Conservation (phyloP, 441 rosid species). For the Adansonia rubrostipa region DNA sequence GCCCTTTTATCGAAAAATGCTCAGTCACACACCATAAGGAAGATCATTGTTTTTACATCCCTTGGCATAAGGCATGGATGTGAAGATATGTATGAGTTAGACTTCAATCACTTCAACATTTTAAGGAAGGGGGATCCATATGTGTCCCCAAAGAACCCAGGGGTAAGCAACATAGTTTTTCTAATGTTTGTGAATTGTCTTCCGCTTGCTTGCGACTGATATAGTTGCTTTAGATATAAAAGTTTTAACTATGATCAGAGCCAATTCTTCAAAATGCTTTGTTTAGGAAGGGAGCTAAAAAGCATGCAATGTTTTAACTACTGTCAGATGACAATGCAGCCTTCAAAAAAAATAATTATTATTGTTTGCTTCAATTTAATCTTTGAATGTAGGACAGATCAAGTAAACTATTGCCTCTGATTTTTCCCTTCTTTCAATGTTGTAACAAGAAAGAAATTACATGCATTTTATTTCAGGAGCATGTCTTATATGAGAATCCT, state of each 20-base stretch:
- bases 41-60: conserved; percentile 56
- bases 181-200: neutral
- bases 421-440: neutral
- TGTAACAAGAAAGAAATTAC: conserved; percentile 1
- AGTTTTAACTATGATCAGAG: neutral
- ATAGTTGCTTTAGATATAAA: neutral
- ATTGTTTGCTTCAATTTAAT: neutral
- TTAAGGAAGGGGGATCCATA: conserved; percentile 54
- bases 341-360: neutral
- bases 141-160: conserved; percentile 49
- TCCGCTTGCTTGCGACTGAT: neutral
- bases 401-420: neutral
- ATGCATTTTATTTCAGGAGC: conserved; percentile 47
- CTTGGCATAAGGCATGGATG: conserved; percentile 64
- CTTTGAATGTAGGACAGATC: neutral
- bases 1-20: conserved; percentile 45
- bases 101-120: conserved; percentile 60
- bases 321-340: neutral
- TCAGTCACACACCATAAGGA: conserved; percentile 62
- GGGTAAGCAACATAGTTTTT: conserved; percentile 42
- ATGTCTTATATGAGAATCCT: conserved; percentile 59
- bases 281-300: neutral
- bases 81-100: conserved; percentile 59
- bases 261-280: no score
- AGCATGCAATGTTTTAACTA: neutral